Conservation (phyloP, 768 basidiomycete genomes). For the Amanita fuliginea region DNA sequence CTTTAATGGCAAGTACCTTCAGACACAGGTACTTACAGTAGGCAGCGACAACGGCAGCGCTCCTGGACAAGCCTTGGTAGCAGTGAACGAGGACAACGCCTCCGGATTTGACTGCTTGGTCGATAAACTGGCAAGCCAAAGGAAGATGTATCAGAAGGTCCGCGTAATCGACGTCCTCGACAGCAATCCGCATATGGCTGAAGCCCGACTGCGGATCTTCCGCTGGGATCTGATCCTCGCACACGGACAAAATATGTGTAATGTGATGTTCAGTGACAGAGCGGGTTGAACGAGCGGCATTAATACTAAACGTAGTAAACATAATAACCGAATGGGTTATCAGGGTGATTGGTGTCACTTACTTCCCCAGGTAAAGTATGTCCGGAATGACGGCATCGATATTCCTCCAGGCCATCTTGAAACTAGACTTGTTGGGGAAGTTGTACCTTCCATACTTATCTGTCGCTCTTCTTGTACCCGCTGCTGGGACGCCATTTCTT, state of each 20-base stretch:
- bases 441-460: constrained; percentile 9
- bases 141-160: constrained; percentile 60
- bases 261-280: constrained; percentile 64
- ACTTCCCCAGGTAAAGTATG: constrained; percentile 69
- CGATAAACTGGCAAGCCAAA: constrained; percentile 55
- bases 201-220: constrained; percentile 63
- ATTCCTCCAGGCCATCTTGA: constrained; percentile 51
- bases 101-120: constrained; percentile 43
- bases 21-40: constrained; percentile 42
- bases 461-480: constrained; percentile 6
- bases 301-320: constrained; percentile 34
- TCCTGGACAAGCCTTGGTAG: constrained; percentile 53
- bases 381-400: constrained; percentile 55
- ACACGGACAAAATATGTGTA: constrained; percentile 74
- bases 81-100: constrained; percentile 61
- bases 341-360: constrained; percentile 22
- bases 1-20: constrained; percentile 7
- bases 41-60: constrained; percentile 63
- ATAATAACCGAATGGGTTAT: constrained; percentile 9
- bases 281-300: constrained; percentile 61
- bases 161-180: constrained; percentile 61
- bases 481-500: background rate
- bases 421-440: constrained; percentile 9
- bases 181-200: constrained; percentile 56
- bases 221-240: constrained; percentile 59